Evolutionary conservation across 805 yeast genomes (phyloP), one percentile per base, ranked within the genome.

Genomic region (Martiniozyma abietophila): DNA sequence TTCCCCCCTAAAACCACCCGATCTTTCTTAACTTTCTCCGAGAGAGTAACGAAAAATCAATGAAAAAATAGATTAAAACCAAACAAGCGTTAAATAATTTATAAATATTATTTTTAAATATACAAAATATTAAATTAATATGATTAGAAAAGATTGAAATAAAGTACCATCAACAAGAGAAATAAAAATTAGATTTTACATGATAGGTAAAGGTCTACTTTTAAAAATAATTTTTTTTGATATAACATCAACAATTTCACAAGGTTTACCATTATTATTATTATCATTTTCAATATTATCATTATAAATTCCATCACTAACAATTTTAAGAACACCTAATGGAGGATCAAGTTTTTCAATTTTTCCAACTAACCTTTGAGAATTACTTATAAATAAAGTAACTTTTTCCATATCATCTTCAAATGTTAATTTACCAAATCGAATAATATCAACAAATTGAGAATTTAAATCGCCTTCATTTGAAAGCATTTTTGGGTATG

Each of bases 131-230:
- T n/a, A n/a, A n/a, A n/a, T n/a, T n/a, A n/a, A n/a, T n/a, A n/a
- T n/a, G n/a, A n/a, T n/a, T n/a, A n/a, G n/a, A n/a, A n/a, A n/a
- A n/a, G n/a, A n/a, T n/a, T n/a, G n/a, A n/a, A n/a, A n/a, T n/a
- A n/a, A n/a, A n/a, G n/a, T n/a, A n/a, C n/a, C n/a, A n/a, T n/a
- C n/a, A n/a, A n/a, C n/a, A n/a, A n/a, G n/a, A n/a, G n/a, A n/a
- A n/a, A n/a, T n/a, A n/a, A n/a, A n/a, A n/a, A n/a, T n/a, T n/a
- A n/a, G n/a, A n/a, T n/a, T n/a, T 61, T 51, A 79, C 88, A 80
- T 80, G 32, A 80, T 75, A 4, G 94, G 94, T 32, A 82, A 59
- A 0, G 94, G 92, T 42, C 94, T 63, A 25, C 71, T 70, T 31
- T 64, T 70, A 49, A 82, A 82, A 7, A 77, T 63, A 14, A 80